Percentiles rank a stretch among this genome's conserved stretches.
These are phyloP conservation scores for Medicago lupulina DNA, from an alignment of 306 rosid genomes.

Conservation along the genomic window DNA sequence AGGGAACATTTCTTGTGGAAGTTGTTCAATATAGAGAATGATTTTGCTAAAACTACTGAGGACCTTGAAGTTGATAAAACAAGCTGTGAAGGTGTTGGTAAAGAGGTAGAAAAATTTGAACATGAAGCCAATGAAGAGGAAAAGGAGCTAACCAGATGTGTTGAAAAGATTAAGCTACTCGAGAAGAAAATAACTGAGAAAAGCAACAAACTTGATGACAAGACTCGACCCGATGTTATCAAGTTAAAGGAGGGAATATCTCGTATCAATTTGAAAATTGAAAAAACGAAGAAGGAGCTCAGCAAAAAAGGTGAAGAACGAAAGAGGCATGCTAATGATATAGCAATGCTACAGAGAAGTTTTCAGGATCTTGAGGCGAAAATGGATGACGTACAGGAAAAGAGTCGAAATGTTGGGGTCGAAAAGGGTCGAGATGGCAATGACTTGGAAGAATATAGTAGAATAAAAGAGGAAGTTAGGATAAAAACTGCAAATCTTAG, in stretches of 20 bases:
- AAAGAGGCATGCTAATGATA: not conserved
- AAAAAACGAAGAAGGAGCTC: not conserved
- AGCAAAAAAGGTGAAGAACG: not conserved
- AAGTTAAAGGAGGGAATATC: not conserved
- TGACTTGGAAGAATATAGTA: not conserved
- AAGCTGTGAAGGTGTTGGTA: slow-evolving; percentile 65
- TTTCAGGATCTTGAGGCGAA: not conserved
- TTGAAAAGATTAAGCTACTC: slow-evolving; percentile 65
- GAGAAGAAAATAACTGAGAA: slow-evolving; percentile 81
- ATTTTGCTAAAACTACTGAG: slow-evolving; percentile 60
- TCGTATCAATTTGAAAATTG: not conserved
- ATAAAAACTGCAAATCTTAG: slow-evolving; percentile 85
- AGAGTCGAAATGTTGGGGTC: not conserved
- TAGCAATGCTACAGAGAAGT: not conserved
- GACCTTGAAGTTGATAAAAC: slow-evolving; percentile 78
- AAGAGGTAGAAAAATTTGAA: slow-evolving; percentile 70
- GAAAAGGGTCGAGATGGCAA: not conserved
- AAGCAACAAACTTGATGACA: slow-evolving; percentile 67
- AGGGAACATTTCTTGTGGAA: slow-evolving; percentile 85
- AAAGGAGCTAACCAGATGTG: slow-evolving; percentile 76
- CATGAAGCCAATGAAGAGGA: slow-evolving; percentile 73
- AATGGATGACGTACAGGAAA: not conserved
- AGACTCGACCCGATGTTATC: not conserved
- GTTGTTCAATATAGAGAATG: slow-evolving; percentile 73
- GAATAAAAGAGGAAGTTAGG: slow-evolving; percentile 82